Base-by-base conservation (phyloP, 2,329 filamentous ascomycete species). In the Fusarium camptoceras region DNA sequence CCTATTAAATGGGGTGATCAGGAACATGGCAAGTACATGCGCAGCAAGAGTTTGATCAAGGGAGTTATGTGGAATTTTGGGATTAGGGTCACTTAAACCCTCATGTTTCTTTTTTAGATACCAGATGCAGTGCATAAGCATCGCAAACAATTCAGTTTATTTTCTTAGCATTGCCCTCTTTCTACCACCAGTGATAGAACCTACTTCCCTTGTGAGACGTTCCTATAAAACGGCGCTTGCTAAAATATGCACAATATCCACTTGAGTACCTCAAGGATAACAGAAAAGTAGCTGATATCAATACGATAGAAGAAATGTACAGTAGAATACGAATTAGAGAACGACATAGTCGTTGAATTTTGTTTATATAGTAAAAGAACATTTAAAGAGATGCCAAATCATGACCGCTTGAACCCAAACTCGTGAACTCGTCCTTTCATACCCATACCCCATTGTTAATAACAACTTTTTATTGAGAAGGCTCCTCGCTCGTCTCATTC, bases 1-100 rank as follows among this genome's bases (percentile, higher is more conserved):
- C 87, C 15, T 90, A 86, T 73, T 90, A 78, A 53, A 78, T 18
- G 20, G n/a, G 11, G n/a, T 22, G n/a, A 28, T 18, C 5, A 16
- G 15, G 31, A 8, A 42, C 15, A 8, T n/a, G 24, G 30, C 15
- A 39, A 50, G 27, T 47, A 28, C 42, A 22, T 18, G n/a, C 22
- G 24, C 8, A n/a, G 24, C 27, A 61, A 61, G 65, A 71, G 56
- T 64, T 28, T 41, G 55, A 42, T 41, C 61, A 57, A 59, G 20
- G 73, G 73, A 75, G 73, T 75, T 66, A 75, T 58, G 65, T 47
- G 60, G 67, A 53, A 64, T 49, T 70, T 73, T 66, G 62, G 30
- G 56, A 54, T 70, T 66, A 46, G 41, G 47, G 56, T 66, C 10
- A 37, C 59, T 15, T 39, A 55, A 39, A 70, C 58, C 56, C 50